Base-by-base conservation (phyloP, 2,329 filamentous ascomycete genomes). In the Exophiala dermatitidis region DNA sequence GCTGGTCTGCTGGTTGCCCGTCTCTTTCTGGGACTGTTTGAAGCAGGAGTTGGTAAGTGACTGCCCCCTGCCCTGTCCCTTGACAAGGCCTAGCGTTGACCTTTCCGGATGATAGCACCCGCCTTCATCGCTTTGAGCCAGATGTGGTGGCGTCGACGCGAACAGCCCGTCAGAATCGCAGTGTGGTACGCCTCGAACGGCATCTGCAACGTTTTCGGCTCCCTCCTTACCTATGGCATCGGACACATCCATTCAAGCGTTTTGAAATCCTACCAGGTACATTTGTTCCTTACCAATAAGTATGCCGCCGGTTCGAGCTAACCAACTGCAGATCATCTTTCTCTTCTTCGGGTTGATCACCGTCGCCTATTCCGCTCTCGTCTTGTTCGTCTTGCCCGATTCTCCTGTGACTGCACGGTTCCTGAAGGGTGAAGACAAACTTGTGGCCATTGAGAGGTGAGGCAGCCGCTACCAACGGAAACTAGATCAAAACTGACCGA, bases 401-500 rank as follows among this genome's bases (percentile, higher is more conserved):
- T 82, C 80, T 0, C 82, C 83, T 0, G 76, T 82, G 62, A 74
- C 78, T 26, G 75, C 80, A 1, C 78, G 75, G 19, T 84, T 82
- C 46, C 70, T 84, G 1, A 51, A 61, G 10, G 72, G 68, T 0
- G 72, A 77, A 3, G 81, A 84, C 43, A 82, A 78, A 51, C 62
- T 81, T 0, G 67, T 83, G 6, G 80, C 81, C 0, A 74, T 83
- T 7, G 80, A 84, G 62, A 71, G 69, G 53, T 56, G 45, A 42
- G 45, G 26, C 26, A 29, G 32, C 10, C 19, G 8, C 5, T 6
- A 3, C 28, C 26, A n/a, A 8, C 8, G 6, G 41, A 10, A 43
- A 29, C 6, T 10, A 33, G 6, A 26, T 12, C 12, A 30, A 29
- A 1, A 26, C 33, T 46, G 48, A 34, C 48, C 10, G 5, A 4